Base-by-base conservation (phyloP, 1,284 basidiomycete genomes). In the Naganishia albida region DNA sequence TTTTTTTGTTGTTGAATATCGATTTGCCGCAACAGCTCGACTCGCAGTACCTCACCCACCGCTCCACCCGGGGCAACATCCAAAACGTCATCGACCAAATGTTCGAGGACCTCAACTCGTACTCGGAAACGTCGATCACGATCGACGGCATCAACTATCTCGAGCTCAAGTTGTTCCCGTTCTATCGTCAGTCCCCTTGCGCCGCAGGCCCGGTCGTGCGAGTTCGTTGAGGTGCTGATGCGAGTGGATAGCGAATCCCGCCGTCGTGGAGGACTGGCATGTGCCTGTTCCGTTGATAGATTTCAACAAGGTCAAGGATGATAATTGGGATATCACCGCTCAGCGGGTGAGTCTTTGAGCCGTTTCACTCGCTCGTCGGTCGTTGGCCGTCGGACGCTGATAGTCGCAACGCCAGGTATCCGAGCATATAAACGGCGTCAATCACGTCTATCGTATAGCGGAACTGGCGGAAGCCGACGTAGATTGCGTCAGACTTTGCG, bases 311-410 rank as follows among this genome's bases (percentile, higher is more conserved):
- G 82, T 92, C 64, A 85, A 89, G 53, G 91, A 95, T 70, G 87
- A 87, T 38, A 95, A 93, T 72, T 99, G 96, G 95, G 96, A 99
- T 79, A 82, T 99, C 59, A 97, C 96, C 0, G 90, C 98, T 80
- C 85, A 85, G 39, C 91, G 91, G 82, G 91, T 89, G 64, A 16
- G 75, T 68, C 34, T 28, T 64, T 28, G 34, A n/a, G n/a, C n/a
- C n/a, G n/a, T n/a, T n/a, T n/a, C n/a, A n/a, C n/a, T n/a, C n/a
- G n/a, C n/a, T n/a, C n/a, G n/a, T n/a, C n/a, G n/a, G 49, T 44
- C 20, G 25, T 18, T 2, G 1, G 16, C 23, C 15, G 20, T n/a
- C 40, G 6, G 18, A 50, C n/a, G 23, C 42, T 53, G n/a, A 30
- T 7, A 25, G 62, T 39, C 44, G n/a, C n/a, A 59, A 53, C 10